Conservation (phyloP, 1,284 basidiomycete species). For the Phylloporus sp. region DNA sequence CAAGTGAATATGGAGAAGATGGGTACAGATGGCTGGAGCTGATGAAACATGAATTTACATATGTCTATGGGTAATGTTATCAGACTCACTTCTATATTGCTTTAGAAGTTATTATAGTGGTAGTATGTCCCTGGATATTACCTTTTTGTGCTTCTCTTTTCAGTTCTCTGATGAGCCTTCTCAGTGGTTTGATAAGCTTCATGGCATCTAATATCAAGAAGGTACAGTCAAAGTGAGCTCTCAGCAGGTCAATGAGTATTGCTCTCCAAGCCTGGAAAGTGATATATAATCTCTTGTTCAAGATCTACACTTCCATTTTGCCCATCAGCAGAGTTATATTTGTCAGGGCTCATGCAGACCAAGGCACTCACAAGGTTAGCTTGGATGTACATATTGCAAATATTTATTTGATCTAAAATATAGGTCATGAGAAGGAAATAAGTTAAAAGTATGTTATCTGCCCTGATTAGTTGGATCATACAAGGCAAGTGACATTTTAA, state of each 20-base stretch:
- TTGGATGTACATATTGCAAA: slow-evolving; percentile 11
- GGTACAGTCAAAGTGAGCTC: not conserved
- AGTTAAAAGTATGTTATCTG: not conserved
- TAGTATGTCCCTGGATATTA: slow-evolving; percentile 18
- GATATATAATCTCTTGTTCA: slow-evolving; percentile 8
- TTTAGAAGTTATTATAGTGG: slow-evolving; percentile 24
- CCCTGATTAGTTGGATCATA: slow-evolving; percentile 10
- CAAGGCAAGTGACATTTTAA: slow-evolving; percentile 24
- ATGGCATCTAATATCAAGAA: slow-evolving; percentile 7
- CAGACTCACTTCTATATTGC: slow-evolving; percentile 6
- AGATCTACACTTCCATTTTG: not conserved
- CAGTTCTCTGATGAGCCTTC: slow-evolving; percentile 16
- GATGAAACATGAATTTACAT: not conserved
- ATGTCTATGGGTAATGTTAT: not conserved
- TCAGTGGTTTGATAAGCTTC: not conserved
- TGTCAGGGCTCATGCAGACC: slow-evolving; percentile 2
- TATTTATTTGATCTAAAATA: slow-evolving; percentile 11
- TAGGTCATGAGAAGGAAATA: not conserved
- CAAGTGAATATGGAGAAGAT: not conserved
- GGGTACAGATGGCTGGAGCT: not conserved
- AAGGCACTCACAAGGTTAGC: slow-evolving; percentile 23
- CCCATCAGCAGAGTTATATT: not conserved
- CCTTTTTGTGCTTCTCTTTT: slow-evolving; percentile 3
- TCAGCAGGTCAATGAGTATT: not conserved
- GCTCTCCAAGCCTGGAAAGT: slow-evolving; percentile 29